Evolutionary conservation across 331 rosid genomes (phyloP).

Genomic region (Quercus lobata): DNA sequence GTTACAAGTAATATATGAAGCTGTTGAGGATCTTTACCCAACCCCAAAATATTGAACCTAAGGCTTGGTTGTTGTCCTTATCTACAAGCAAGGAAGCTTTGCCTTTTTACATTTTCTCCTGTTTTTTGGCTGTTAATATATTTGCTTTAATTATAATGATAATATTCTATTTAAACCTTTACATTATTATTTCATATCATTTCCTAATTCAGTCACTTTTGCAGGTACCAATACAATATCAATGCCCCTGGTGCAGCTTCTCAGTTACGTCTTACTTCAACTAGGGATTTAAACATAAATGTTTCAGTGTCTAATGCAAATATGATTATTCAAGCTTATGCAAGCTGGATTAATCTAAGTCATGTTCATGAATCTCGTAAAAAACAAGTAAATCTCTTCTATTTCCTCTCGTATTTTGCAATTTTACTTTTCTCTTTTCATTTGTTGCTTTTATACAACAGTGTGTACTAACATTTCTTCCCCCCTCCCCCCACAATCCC

Average conservation of each 20-base stretch:
- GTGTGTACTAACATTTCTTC: background rate
- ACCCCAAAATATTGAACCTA: too few species aligned
- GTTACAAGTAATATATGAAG: too few species aligned
- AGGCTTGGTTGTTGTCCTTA: too few species aligned
- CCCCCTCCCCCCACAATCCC: background rate
- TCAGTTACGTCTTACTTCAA: constrained; percentile 79
- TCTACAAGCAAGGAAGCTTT: background rate
- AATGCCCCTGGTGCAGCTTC: constrained; percentile 81
- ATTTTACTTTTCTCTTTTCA: background rate
- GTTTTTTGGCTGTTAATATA: background rate
- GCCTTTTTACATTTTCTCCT: background rate
- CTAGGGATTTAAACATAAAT: constrained; percentile 88
- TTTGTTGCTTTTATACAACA: background rate
- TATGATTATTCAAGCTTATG: constrained; percentile 97
- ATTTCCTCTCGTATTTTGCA: constrained; percentile 8
- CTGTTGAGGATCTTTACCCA: too few species aligned
- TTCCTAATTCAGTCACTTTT: constrained; percentile 20
- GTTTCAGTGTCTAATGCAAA: constrained; percentile 89
- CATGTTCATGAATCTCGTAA: constrained; percentile 45
- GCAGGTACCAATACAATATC: constrained; percentile 81
- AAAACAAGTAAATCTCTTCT: constrained; percentile 43
- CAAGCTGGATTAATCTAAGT: constrained; percentile 91
- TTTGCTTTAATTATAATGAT: background rate
- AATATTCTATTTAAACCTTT: background rate
- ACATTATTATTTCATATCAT: background rate